Conservation (phyloP, 2,329 filamentous ascomycete genomes). For the Penicillium verrucosum region DNA sequence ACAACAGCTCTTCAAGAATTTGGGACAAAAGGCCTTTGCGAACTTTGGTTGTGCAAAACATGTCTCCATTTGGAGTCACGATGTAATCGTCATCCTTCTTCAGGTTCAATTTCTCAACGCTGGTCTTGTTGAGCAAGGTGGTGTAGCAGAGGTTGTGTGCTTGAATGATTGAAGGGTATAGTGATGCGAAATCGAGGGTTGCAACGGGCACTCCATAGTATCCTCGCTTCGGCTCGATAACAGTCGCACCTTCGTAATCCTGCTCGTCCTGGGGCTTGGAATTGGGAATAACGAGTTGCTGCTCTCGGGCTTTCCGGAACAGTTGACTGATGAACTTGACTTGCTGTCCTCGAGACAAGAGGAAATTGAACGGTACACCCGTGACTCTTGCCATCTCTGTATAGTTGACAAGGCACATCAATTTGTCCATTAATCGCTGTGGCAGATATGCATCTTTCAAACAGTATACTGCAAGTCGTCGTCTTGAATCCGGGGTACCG, state of each 20-base stretch:
- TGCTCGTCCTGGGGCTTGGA: constrained; percentile 71
- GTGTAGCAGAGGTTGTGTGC: constrained; percentile 98
- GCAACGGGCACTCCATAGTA: constrained; percentile 96
- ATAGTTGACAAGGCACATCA: constrained; percentile 98
- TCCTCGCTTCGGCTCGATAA: constrained; percentile 89
- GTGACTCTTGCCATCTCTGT: constrained; percentile 99
- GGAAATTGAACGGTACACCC: constrained; percentile 92
- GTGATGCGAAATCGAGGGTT: constrained; percentile 95
- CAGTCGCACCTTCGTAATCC: constrained; percentile 95
- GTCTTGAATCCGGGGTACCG: constrained; percentile 85
- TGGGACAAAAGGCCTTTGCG: constrained; percentile 90
- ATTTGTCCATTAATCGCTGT: constrained; percentile 90
- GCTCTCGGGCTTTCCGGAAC: constrained; percentile 89
- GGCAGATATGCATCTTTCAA: constrained; percentile 96
- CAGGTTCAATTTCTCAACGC: constrained; percentile 70
- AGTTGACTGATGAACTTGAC: constrained; percentile 97
- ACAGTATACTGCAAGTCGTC: constrained; percentile 91
- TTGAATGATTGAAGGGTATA: constrained; percentile 98
- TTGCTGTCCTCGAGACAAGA: constrained; percentile 89
- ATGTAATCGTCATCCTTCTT: constrained; percentile 94
- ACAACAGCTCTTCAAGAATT: constrained; percentile 88
- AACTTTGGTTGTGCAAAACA: constrained; percentile 83
- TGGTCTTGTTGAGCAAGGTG: constrained; percentile 76
- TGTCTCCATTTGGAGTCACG: constrained; percentile 88
- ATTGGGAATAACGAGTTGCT: constrained; percentile 92